Evolutionary conservation across 2,329 filamentous ascomycete genomes (phyloP), one percentile per base, ranked within the genome.

Genomic region (Coniochaeta prunicola): DNA sequence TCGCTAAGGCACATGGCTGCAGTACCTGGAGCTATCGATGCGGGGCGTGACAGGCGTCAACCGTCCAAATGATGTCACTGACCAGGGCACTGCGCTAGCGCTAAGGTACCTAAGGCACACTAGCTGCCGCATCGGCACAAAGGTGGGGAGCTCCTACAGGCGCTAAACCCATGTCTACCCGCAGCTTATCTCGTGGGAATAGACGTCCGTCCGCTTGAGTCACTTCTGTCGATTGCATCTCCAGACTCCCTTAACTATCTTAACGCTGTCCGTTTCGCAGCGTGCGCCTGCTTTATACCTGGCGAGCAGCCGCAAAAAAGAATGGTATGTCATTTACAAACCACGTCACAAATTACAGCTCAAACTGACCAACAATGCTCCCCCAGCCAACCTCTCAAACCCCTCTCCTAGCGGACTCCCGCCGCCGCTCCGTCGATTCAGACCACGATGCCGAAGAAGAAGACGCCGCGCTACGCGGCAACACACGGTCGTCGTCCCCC

Each of bases 381-480:
- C 30, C 2, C 8, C 6, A 38, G 33, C 21, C 34, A 13, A 33
- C 33, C 21, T 2, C 54, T 64, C 70, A 70, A 60, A 75, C 73
- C 55, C 78, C 78, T 59, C 75, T 80, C 62, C 70, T 80, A 57
- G 63, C 70, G 59, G 62, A 66, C 59, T 64, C 69, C 26, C 69
- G 67, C 56, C 67, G 64, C 53, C 66, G 65, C n/a, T 69, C 70
- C 21, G 64, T 66, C 26, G 64, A 67, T 30, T 71, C 68, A 30
- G 68, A 68, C 61, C 65, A 65, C 34, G 67, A 62, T 53, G 64
- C 71, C 62, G 67, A 71, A 56, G 67, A 71, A 61, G 68, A 70
- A 59, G 68, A 63, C 55, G 69, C 66, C 10, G 68, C 74, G 53
- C 66, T 71, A 45, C 60, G 63, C 53, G 36, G 3, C 36, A 4